These are phyloP conservation scores for Yarrowia sp. DNA, from an alignment of 805 yeast genomes.

Conservation along the genomic window DNA sequence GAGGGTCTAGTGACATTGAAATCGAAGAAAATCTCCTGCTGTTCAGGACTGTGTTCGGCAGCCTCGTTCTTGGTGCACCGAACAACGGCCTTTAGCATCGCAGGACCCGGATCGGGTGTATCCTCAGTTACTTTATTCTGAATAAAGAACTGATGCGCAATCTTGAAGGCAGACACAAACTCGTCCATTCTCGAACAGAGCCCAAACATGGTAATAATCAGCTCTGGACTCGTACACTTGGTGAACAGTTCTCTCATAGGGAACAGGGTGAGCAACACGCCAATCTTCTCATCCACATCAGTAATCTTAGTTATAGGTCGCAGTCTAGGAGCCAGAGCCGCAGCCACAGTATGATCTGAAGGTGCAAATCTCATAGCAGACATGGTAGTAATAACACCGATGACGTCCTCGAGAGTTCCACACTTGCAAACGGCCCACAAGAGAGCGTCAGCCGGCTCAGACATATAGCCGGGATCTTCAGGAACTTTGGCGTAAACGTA, in stretches of 20 bases:
- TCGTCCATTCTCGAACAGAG: constrained; percentile 34
- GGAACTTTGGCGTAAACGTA: constrained; percentile 2
- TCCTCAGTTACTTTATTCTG: background rate
- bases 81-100: constrained; percentile 25
- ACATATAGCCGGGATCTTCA: background rate
- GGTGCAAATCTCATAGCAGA: background rate
- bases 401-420: constrained; percentile 14
- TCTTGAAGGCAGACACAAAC: constrained; percentile 27
- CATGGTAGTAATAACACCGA: background rate
- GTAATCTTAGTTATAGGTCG: constrained; percentile 8
- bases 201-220: background rate
- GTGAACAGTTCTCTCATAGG: constrained; percentile 8
- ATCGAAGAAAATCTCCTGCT: constrained; percentile 11
- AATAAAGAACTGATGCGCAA: background rate
- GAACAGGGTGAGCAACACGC: background rate
- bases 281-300: constrained; percentile 12
- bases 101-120: constrained; percentile 4
- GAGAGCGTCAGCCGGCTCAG: constrained; percentile 14
- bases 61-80: constrained; percentile 36
- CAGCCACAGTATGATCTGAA: constrained; percentile 16
- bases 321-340: constrained; percentile 15
- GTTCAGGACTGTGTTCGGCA: background rate
- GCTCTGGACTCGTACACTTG: background rate
- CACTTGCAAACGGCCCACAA: constrained; percentile 22
- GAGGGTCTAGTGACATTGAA: constrained; percentile 12